A percentile compares a stretch with the other conserved stretches of the same genome.
Conservation (phyloP, 192 early-diverging fungal species). For the Diversispora eburnea region DNA sequence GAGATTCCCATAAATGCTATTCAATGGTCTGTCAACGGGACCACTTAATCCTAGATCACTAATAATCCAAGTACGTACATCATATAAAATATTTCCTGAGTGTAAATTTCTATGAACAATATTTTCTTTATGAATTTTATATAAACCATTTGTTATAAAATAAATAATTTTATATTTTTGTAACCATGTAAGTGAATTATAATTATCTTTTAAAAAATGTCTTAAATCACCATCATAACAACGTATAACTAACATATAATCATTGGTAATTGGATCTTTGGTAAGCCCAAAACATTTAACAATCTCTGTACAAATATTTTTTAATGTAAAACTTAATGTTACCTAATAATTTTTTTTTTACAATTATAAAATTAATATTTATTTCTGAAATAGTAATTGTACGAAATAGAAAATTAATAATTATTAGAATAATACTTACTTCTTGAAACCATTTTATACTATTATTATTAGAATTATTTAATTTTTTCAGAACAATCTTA, state of each 20-base stretch:
- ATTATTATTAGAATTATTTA: neutral
- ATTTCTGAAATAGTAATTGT: neutral
- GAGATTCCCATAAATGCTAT: too few relatives aligned
- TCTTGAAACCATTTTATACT: neutral
- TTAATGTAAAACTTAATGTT: neutral
- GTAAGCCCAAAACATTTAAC: slow-evolving; percentile 1
- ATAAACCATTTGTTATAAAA: too few relatives aligned
- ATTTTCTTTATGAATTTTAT: too few relatives aligned
- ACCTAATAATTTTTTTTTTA: too few relatives aligned
- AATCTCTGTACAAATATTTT: neutral
- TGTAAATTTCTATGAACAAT: too few relatives aligned
- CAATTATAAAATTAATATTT: neutral
- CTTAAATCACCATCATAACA: neutral
- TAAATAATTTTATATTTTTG: neutral
- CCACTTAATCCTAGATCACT: too few relatives aligned
- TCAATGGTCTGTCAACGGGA: too few relatives aligned
- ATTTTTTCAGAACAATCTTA: neutral
- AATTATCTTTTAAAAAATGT: neutral
- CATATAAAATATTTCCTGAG: too few relatives aligned
- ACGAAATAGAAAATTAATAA: neutral
- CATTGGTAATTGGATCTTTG: neutral
- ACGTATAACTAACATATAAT: neutral
- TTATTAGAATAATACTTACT: neutral
- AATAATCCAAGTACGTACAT: too few relatives aligned
- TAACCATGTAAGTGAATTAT: neutral